Conservation (phyloP, 2,329 filamentous ascomycete species). For the Colletotrichum eremochloae region DNA sequence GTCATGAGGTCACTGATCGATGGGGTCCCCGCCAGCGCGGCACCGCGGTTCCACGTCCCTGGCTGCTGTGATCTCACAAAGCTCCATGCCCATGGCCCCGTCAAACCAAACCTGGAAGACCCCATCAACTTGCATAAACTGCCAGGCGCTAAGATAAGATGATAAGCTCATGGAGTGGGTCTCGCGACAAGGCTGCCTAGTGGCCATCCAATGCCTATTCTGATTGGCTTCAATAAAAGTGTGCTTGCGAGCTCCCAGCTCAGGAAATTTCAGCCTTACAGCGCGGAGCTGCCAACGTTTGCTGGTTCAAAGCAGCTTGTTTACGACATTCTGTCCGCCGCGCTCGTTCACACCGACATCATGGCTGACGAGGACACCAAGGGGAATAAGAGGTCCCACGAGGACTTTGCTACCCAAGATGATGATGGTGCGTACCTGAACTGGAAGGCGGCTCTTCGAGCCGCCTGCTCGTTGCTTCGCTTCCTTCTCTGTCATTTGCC, state of each 20-base stretch:
- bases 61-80: slow-evolving; percentile 26
- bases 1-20: slow-evolving; percentile 42
- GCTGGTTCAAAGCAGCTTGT: not conserved
- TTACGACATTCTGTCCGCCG: not conserved
- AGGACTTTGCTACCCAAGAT: slow-evolving; percentile 65
- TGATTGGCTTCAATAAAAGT: slow-evolving; percentile 37
- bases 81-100: slow-evolving; percentile 19
- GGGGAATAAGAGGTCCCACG: slow-evolving; percentile 68
- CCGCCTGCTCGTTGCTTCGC: not conserved
- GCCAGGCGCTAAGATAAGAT: slow-evolving; percentile 18
- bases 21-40: slow-evolving; percentile 29
- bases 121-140: slow-evolving; percentile 18
- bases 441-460: not conserved
- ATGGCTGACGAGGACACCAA: slow-evolving; percentile 54
- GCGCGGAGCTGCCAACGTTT: not conserved
- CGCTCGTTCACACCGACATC: slow-evolving; percentile 4
- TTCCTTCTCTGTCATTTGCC: not conserved
- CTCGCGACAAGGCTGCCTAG: slow-evolving; percentile 29
- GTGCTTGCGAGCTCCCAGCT: slow-evolving; percentile 14
- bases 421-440: slow-evolving; percentile 55
- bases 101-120: slow-evolving; percentile 13
- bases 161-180: slow-evolving; percentile 13
- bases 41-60: not conserved
- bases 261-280: slow-evolving; percentile 31
- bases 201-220: not conserved